A percentile compares a stretch with the other conserved stretches of the same genome.
phyloP scores from a whole-genome alignment of 352 stramenopile species.

The Thraustochytrium sp. region DNA sequence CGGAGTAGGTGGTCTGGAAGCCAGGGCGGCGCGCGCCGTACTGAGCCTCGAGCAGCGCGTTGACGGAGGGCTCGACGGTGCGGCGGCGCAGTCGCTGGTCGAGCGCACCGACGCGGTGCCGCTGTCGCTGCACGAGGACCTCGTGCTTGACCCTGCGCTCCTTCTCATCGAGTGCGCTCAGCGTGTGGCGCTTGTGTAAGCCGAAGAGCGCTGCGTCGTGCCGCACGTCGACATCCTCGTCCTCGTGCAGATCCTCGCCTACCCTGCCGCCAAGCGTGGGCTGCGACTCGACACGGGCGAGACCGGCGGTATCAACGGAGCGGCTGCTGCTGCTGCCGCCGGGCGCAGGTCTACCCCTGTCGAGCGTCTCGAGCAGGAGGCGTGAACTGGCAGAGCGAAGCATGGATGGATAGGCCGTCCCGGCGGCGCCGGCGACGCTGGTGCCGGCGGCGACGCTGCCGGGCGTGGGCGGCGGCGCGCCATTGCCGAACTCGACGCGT shows the following conservation, averaged over 20 bases:
- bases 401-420: neutral
- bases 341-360: neutral
- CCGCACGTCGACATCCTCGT: neutral
- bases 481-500: neutral
- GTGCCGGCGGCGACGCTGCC: no score
- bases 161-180: neutral
- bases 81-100: neutral
- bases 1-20: no score
- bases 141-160: neutral
- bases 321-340: neutral
- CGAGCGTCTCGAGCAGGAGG: neutral
- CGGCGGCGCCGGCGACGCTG: neutral
- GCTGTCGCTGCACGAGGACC: constrained; percentile 3
- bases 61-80: neutral
- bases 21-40: neutral
- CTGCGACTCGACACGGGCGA: no score
- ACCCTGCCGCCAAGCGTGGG: neutral
- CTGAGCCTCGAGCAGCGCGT: neutral
- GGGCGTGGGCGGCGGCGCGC: neutral
- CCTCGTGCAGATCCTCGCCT: no score
- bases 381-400: neutral
- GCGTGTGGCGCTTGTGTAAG: constrained; percentile 17
- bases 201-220: neutral
- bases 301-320: no score
- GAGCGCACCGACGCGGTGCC: neutral